These are phyloP conservation scores for Orychophragmus violaceus DNA, from an alignment of 345 rosid genomes.

Conservation along the genomic window DNA sequence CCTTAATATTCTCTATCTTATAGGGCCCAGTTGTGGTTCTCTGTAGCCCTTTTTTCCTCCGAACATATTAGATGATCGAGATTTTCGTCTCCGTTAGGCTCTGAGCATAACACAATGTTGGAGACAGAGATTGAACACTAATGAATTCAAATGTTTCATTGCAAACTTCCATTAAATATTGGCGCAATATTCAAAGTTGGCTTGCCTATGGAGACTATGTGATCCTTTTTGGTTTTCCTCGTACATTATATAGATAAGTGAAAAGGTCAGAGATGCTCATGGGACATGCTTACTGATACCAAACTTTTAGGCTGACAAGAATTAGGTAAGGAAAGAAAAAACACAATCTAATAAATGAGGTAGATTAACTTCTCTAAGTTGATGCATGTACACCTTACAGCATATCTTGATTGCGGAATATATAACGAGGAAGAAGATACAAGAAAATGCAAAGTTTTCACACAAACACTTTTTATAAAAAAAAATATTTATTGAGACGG, in stretches of 20 bases:
- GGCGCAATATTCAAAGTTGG: neutral
- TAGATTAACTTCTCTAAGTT: neutral
- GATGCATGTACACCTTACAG: neutral
- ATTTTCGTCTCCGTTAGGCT: neutral
- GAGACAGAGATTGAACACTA: neutral
- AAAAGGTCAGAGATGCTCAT: neutral
- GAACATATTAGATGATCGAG: neutral
- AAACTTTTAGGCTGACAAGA: neutral
- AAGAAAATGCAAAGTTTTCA: neutral
- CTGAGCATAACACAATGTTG: neutral
- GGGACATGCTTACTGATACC: neutral
- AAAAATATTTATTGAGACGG: neutral
- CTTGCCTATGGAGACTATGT: neutral
- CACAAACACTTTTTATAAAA: neutral
- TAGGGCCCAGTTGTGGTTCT: neutral
- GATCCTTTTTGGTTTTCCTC: neutral
- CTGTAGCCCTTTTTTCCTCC: neutral
- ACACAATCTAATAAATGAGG: neutral
- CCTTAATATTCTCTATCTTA: neutral
- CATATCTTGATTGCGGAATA: neutral
- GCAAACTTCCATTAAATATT: neutral
- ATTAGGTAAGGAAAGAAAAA: neutral
- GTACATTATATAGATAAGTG: neutral
- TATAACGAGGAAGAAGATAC: neutral
- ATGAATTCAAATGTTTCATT: neutral